Evolutionary conservation across 1,284 basidiomycete genomes (phyloP).

Genomic region (Violaceomyces palustris): DNA sequence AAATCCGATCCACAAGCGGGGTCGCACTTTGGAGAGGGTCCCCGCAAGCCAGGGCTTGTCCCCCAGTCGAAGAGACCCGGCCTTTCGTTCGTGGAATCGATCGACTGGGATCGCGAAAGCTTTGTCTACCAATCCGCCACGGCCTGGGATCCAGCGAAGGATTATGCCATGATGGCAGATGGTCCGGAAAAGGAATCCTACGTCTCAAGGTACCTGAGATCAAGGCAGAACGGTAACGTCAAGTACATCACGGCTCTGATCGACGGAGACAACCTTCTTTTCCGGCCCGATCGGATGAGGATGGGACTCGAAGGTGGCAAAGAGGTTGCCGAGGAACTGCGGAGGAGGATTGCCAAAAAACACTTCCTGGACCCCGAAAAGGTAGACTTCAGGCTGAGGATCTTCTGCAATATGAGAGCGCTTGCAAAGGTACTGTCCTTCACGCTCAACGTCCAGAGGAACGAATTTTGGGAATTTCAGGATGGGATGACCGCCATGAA

Average conservation of each 20-base stretch:
- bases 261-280: constrained; percentile 21
- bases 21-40: too few species aligned
- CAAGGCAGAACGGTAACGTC: too few species aligned
- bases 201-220: too few species aligned
- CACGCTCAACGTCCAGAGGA: not conserved
- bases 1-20: too few species aligned
- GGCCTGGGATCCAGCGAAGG: constrained; percentile 13
- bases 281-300: constrained; percentile 10
- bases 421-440: constrained; percentile 1
- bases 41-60: too few species aligned
- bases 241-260: constrained; percentile 16
- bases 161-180: constrained; percentile 12
- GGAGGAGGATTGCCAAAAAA: constrained; percentile 12
- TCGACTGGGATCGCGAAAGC: too few species aligned
- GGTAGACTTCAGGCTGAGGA: constrained; percentile 13
- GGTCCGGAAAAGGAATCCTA: constrained; percentile 3
- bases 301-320: constrained; percentile 15
- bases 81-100: too few species aligned
- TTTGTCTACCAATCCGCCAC: constrained; percentile 15
- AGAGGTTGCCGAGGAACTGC: constrained; percentile 10
- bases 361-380: constrained; percentile 5
- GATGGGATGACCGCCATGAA: constrained; percentile 10
- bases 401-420: constrained; percentile 4
- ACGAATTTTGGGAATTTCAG: constrained; percentile 8
- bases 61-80: too few species aligned